These are phyloP conservation scores for Pythium phragmiticola DNA, from an alignment of 352 stramenopile genomes.

Conservation along the genomic window DNA sequence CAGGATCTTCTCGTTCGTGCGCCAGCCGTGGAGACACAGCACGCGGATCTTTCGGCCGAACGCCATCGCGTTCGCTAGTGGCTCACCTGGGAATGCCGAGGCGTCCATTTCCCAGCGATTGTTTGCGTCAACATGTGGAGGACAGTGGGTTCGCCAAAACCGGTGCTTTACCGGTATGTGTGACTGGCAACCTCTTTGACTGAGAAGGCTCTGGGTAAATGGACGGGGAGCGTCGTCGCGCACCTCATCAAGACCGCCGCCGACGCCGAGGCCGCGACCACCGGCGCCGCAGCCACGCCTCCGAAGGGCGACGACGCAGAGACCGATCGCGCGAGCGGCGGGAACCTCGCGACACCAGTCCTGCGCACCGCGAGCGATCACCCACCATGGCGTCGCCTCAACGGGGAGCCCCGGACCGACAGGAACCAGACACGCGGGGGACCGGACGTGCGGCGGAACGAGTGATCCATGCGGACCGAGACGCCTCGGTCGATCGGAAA, in stretches of 20 bases:
- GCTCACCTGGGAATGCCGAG: not conserved
- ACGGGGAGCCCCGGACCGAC: not conserved
- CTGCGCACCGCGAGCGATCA: not conserved
- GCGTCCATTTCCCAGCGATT: not conserved
- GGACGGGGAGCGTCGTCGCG: slow-evolving; percentile 4
- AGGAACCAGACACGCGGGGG: not conserved
- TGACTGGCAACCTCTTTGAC: not conserved
- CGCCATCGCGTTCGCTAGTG: slow-evolving; percentile 5
- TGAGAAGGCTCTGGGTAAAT: not conserved
- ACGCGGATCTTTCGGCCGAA: slow-evolving; percentile 47
- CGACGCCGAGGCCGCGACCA: slow-evolving; percentile 18
- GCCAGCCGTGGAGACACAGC: slow-evolving; percentile 79
- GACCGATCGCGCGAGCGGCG: slow-evolving; percentile 5
- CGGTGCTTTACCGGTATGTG: slow-evolving; percentile 2
- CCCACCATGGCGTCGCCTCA: not conserved
- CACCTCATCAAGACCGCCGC: slow-evolving; percentile 15
- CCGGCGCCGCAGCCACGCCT: slow-evolving; percentile 6
- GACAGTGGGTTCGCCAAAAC: not conserved
- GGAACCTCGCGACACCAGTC: not conserved
- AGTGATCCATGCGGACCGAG: too few species aligned
- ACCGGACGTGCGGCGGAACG: not conserved
- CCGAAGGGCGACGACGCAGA: not conserved
- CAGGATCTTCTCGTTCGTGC: slow-evolving; percentile 69
- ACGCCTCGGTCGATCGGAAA: not conserved
- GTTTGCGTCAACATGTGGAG: slow-evolving; percentile 6